Base-by-base conservation (phyloP, 345 rosid species). In the Sonneratia caseolaris region DNA sequence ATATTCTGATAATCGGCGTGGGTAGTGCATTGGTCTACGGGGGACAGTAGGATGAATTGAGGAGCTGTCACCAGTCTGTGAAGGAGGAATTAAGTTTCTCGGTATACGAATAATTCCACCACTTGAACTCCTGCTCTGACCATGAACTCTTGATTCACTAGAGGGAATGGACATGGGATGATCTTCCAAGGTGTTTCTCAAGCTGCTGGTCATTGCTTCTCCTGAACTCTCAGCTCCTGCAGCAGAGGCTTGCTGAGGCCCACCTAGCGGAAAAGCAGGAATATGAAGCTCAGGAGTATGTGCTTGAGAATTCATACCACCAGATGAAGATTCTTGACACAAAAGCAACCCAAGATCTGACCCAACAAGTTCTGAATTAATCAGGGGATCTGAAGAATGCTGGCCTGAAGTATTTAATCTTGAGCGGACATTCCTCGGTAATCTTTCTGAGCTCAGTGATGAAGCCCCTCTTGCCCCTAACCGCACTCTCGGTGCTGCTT, bases 1-100 rank as follows among this genome's bases (percentile, higher is more conserved):
- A 76, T 82, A 80, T 75, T 88, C 98, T 15, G 94, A 81, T 75
- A 87, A 72, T 70, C 96, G 86, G 24, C 88, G 82, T 10, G 89
- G 93, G 78, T 79, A 80, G 18, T 77, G 85, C 37, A 81, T 61
- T n/a, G 73, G 88, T 66, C 79, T 79, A 78, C 81, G 87, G 74
- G 91, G 79, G 75, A 90, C 73, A 32, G 88, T 71, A 32, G 84
- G 91, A 64, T 82, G 89, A 57, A 81, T 76, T 66, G 77, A 78
- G n/a, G 87, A 75, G 62, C 77, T 81, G 49, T 87, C 70, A 64
- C 81, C 82, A 70, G 75, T 68, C 48, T 81, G 80, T 70, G 90
- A 83, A 42, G 91, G 72, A 65, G 91, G 79, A 70, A 86, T 83
- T 64, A 70, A 78, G 74, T 79, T 86, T 79, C 85, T 83, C 70